These are phyloP conservation scores for Litsea cubeba DNA, from an alignment of 164 flowering plant genomes.

Conservation along the genomic window DNA sequence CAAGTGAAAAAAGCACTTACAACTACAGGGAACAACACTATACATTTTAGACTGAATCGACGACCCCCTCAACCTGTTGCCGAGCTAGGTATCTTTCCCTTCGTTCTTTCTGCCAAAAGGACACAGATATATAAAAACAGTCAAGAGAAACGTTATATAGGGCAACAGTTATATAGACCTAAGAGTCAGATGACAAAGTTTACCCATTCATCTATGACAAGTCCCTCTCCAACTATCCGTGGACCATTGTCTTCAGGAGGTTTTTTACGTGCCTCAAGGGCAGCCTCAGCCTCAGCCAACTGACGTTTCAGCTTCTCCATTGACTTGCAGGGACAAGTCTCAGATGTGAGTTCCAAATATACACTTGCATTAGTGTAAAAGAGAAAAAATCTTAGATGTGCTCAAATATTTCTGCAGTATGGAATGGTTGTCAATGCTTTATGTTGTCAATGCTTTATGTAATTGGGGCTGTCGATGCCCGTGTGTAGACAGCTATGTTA, in stretches of 20 bases:
- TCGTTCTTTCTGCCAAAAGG: slow-evolving; percentile 58
- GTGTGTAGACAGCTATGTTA: too few relatives aligned
- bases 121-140: neutral
- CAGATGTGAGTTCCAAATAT: neutral
- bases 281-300: slow-evolving; percentile 93
- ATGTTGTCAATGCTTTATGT: neutral
- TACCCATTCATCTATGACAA: slow-evolving; percentile 93
- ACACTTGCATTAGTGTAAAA: too few relatives aligned
- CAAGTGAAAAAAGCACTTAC: neutral
- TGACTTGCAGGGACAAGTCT: slow-evolving; percentile 34
- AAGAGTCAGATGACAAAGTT: slow-evolving; percentile 6
- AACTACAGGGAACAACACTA: neutral
- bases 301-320: slow-evolving; percentile 79
- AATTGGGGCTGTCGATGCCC: neutral
- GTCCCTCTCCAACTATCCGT: slow-evolving; percentile 78
- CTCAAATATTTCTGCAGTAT: neutral
- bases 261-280: slow-evolving; percentile 72
- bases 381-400: too few relatives aligned
- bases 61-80: slow-evolving; percentile 71
- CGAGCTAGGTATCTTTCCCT: slow-evolving; percentile 84
- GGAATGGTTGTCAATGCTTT: neutral
- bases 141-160: neutral
- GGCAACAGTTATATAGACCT: neutral
- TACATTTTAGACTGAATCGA: slow-evolving; percentile 47
- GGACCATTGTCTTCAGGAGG: slow-evolving; percentile 77